Conservation (phyloP, 768 basidiomycete genomes). For the Lentinula lateritia region DNA sequence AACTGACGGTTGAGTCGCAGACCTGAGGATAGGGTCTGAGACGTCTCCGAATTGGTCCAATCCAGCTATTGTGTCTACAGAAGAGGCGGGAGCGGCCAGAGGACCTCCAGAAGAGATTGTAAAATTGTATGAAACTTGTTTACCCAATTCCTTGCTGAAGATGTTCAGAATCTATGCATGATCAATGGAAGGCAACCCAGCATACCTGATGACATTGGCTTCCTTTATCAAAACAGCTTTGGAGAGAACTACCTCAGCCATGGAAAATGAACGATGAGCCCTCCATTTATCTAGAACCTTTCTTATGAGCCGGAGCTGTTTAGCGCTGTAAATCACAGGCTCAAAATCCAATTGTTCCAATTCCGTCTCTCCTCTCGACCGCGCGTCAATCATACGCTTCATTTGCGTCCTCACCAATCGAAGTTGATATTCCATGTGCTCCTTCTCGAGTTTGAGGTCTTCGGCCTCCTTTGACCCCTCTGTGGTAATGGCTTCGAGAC, state of each 20-base stretch:
- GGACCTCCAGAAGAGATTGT: constrained; percentile 81
- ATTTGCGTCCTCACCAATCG: constrained; percentile 77
- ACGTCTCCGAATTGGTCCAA: constrained; percentile 92
- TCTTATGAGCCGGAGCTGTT: constrained; percentile 75
- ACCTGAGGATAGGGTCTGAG: constrained; percentile 72
- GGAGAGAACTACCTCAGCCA: constrained; percentile 86
- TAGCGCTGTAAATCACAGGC: constrained; percentile 77
- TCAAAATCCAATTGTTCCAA: constrained; percentile 61
- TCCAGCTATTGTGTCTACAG: constrained; percentile 80
- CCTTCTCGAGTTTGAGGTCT: constrained; percentile 84
- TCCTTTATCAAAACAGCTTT: constrained; percentile 88
- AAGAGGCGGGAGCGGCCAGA: constrained; percentile 73
- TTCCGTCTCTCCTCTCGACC: constrained; percentile 73
- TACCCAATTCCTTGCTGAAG: constrained; percentile 75
- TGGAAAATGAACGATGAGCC: constrained; percentile 76
- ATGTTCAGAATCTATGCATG: not conserved
- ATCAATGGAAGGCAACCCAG: not conserved
- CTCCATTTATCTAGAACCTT: constrained; percentile 86
- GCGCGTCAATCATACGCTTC: constrained; percentile 71
- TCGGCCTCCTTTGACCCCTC: constrained; percentile 62
- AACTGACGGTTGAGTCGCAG: constrained; percentile 74
- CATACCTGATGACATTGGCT: constrained; percentile 87
- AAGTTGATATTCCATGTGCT: constrained; percentile 89
- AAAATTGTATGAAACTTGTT: constrained; percentile 90
- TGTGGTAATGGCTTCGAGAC: constrained; percentile 50